These are phyloP conservation scores for Choiromyces venosus DNA, from an alignment of 495 filamentous ascomycete genomes.

Conservation along the genomic window DNA sequence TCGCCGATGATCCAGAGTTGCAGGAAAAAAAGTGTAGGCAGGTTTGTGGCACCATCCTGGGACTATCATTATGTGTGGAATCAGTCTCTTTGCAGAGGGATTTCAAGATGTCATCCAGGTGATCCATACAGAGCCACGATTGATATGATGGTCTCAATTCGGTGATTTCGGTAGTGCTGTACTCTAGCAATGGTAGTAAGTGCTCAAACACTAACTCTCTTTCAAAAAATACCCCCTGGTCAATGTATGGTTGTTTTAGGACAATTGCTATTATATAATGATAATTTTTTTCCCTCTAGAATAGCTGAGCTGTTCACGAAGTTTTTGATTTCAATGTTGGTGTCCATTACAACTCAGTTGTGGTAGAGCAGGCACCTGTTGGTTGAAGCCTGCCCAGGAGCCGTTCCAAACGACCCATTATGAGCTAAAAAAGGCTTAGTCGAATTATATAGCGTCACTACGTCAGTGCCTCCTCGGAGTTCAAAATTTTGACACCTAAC, in stretches of 20 bases:
- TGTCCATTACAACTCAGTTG: neutral
- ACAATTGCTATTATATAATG: neutral
- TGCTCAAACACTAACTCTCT: neutral
- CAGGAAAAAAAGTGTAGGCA: neutral
- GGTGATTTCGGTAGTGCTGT: neutral
- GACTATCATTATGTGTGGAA: neutral
- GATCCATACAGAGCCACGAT: neutral
- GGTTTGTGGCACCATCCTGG: neutral
- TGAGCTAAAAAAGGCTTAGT: neutral
- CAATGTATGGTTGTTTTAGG: neutral
- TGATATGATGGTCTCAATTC: neutral
- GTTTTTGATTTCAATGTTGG: neutral
- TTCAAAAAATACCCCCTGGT: neutral
- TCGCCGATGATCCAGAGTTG: neutral
- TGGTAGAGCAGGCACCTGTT: neutral
- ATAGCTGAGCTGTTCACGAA: neutral
- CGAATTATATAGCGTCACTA: neutral
- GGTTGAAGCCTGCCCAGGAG: neutral
- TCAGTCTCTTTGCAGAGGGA: neutral
- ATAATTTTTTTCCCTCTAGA: neutral
- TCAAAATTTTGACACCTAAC: neutral
- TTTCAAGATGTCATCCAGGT: neutral
- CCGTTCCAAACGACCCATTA: neutral
- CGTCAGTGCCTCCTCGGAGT: neutral
- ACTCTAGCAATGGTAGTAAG: neutral